Percentiles rank a stretch among this genome's conserved stretches.
These are phyloP conservation scores for Debaryomyces tyrocola DNA, from an alignment of 805 yeast species.

Conservation along the genomic window DNA sequence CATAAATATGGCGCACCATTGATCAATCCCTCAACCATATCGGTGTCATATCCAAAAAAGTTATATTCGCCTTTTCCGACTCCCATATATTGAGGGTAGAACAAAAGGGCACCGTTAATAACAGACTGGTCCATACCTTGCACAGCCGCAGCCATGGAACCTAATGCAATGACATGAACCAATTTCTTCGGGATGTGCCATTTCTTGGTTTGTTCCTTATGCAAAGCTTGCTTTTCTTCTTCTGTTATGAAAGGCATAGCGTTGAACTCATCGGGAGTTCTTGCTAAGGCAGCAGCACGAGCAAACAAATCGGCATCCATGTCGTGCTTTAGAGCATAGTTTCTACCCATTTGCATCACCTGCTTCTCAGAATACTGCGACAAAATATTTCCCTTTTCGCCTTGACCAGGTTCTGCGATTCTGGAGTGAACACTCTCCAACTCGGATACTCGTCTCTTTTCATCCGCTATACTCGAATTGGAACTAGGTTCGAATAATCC, in stretches of 20 bases:
- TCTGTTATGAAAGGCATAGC: slow-evolving; percentile 51
- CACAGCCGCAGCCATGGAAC: slow-evolving; percentile 69
- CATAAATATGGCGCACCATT: slow-evolving; percentile 68
- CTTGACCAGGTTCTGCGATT: slow-evolving; percentile 15
- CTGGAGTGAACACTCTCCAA: slow-evolving; percentile 15
- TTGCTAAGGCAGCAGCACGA: slow-evolving; percentile 59
- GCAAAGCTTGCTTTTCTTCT: slow-evolving; percentile 48
- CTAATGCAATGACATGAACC: slow-evolving; percentile 53
- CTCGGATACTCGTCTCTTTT: slow-evolving; percentile 8
- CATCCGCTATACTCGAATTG: slow-evolving; percentile 6
- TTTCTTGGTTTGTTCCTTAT: slow-evolving; percentile 44
- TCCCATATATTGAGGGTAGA: slow-evolving; percentile 57
- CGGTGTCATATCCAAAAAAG: slow-evolving; percentile 3
- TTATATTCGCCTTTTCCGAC: slow-evolving; percentile 29
- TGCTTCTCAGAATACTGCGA: slow-evolving; percentile 62
- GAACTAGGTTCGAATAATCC: slow-evolving; percentile 12
- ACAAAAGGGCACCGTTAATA: slow-evolving; percentile 63
- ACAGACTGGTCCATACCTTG: slow-evolving; percentile 80
- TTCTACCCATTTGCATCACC: slow-evolving; percentile 68
- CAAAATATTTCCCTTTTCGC: slow-evolving; percentile 44
- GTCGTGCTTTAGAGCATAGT: slow-evolving; percentile 56
- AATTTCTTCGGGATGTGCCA: slow-evolving; percentile 51
- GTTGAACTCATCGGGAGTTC: slow-evolving; percentile 56
- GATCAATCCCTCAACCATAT: slow-evolving; percentile 60
- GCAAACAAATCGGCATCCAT: slow-evolving; percentile 61